Evolutionary conservation across 768 basidiomycete species (phyloP).

Genomic region (Lactarius hengduanensis): DNA sequence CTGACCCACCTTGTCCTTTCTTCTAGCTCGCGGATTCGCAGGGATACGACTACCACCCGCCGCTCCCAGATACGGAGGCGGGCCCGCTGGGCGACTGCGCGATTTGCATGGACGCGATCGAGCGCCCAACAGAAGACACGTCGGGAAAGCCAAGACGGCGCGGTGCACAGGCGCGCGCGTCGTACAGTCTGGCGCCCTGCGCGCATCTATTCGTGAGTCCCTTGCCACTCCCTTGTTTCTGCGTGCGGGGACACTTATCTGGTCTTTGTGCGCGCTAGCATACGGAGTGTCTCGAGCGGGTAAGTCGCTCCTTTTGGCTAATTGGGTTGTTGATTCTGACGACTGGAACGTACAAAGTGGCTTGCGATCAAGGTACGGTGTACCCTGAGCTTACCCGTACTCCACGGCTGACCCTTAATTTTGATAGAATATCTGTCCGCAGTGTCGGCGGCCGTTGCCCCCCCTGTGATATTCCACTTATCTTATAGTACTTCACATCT

Average conservation of each 20-base stretch:
- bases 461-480: conserved; percentile 52
- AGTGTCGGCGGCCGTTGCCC: conserved; percentile 81
- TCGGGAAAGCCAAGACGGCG: conserved; percentile 34
- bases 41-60: conserved; percentile 84
- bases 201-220: conserved; percentile 80
- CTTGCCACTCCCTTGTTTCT: neutral
- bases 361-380: conserved; percentile 64
- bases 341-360: conserved; percentile 46
- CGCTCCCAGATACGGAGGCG: conserved; percentile 70
- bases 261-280: conserved; percentile 48
- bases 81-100: conserved; percentile 83
- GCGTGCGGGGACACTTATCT: conserved; percentile 6
- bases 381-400: conserved; percentile 3
- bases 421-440: conserved; percentile 83
- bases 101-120: conserved; percentile 90
- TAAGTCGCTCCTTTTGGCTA: conserved; percentile 35
- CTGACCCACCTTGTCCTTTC: conserved; percentile 57
- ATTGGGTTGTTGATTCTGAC: conserved; percentile 22
- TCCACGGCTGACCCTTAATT: neutral
- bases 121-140: conserved; percentile 34
- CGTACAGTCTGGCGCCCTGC: conserved; percentile 87
- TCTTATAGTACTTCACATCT: neutral
- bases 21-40: conserved; percentile 57
- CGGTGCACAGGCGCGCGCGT: conserved; percentile 9
- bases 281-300: conserved; percentile 82